These are phyloP conservation scores for Didymella pinodella DNA, from an alignment of 2,329 filamentous ascomycete species.

Conservation along the genomic window DNA sequence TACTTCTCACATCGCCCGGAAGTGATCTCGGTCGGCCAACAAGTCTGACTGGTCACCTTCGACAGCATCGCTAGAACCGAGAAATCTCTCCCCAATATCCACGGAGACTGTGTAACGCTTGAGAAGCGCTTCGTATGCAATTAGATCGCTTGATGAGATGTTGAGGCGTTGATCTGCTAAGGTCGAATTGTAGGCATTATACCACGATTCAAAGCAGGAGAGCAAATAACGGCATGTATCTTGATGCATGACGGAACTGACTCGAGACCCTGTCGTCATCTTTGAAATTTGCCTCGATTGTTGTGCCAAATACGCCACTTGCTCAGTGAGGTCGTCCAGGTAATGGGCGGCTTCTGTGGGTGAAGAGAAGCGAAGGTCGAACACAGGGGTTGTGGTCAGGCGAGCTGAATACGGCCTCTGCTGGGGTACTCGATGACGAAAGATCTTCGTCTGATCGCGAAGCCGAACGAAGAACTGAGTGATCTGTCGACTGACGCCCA, in stretches of 20 bases:
- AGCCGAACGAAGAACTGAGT: conserved; percentile 10
- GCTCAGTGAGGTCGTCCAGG: conserved; percentile 13
- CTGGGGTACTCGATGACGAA: neutral
- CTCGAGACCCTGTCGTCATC: neutral
- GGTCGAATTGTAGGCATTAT: conserved; percentile 12
- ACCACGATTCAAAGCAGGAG: conserved; percentile 15
- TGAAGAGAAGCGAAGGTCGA: conserved; percentile 8
- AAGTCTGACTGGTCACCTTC: neutral
- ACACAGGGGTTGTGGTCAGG: neutral
- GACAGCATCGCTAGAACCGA: neutral
- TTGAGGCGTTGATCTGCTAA: neutral
- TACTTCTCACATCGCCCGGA: neutral
- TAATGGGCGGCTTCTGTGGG: conserved; percentile 10
- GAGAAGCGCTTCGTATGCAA: conserved; percentile 3
- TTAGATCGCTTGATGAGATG: neutral
- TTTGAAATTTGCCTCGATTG: conserved; percentile 3
- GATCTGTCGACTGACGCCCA: neutral
- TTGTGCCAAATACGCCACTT: conserved; percentile 9
- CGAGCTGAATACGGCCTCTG: neutral
- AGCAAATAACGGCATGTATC: conserved; percentile 10
- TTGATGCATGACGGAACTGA: neutral
- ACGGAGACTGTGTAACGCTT: neutral
- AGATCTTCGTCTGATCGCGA: conserved; percentile 7
- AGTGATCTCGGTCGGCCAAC: neutral
- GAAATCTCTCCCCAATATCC: neutral